Conservation (phyloP, 345 rosid genomes). For the Raphanus sativus region DNA sequence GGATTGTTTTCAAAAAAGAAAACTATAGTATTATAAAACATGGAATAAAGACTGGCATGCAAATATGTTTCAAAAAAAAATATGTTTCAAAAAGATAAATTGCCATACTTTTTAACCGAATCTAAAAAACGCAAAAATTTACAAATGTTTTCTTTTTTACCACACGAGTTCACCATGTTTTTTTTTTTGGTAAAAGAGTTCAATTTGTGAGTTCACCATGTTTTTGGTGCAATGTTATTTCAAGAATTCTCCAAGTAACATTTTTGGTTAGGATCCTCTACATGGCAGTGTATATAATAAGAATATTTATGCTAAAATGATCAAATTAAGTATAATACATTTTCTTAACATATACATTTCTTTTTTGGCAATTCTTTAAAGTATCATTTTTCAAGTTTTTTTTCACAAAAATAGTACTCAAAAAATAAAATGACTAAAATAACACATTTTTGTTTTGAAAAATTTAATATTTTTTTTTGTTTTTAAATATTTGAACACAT, state of each 20-base stretch:
- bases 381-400: too few relatives aligned
- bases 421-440: too few relatives aligned
- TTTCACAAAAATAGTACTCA: too few relatives aligned
- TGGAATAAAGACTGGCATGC: not conserved
- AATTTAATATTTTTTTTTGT: too few relatives aligned
- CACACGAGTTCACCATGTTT: not conserved
- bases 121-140: not conserved
- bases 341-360: not conserved
- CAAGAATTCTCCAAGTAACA: not conserved
- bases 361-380: not conserved
- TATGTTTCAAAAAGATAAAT: too few relatives aligned
- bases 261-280: not conserved
- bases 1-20: not conserved
- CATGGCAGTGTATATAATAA: not conserved
- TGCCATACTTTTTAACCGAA: not conserved
- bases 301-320: not conserved
- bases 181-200: too few relatives aligned
- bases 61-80: too few relatives aligned
- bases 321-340: not conserved
- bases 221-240: not conserved
- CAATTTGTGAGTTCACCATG: not conserved
- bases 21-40: not conserved
- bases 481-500: too few relatives aligned
- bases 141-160: not conserved
- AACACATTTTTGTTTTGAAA: too few relatives aligned